Conservation (phyloP, 208 protist species). For the Leishmania gerbilli region DNA sequence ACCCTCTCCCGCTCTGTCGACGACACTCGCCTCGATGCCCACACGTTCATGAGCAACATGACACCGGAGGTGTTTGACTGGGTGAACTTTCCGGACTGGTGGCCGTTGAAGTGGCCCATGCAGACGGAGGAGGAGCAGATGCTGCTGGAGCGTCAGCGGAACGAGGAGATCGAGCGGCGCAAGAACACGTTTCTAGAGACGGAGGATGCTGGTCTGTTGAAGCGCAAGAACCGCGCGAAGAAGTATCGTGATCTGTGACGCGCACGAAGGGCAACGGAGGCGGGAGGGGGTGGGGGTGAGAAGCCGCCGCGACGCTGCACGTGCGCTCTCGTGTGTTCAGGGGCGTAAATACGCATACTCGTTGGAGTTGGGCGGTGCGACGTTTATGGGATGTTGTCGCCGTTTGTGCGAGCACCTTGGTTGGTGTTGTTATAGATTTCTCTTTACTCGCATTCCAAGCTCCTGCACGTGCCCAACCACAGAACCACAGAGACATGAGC, state of each 20-base stretch:
- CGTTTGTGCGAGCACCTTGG: not conserved
- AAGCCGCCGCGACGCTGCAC: too few relatives aligned
- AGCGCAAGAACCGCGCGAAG: conserved; percentile 74
- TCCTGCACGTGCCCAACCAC: not conserved
- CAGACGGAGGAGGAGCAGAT: conserved; percentile 83
- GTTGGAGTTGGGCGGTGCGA: not conserved
- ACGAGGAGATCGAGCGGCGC: conserved; percentile 79
- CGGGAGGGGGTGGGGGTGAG: not conserved
- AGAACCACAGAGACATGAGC: not conserved
- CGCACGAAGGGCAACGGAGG: not conserved
- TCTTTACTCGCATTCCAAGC: not conserved
- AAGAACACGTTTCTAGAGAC: conserved; percentile 69
- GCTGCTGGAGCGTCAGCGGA: conserved; percentile 71
- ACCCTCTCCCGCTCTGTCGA: conserved; percentile 48
- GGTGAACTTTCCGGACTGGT: conserved; percentile 92
- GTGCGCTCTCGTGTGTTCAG: not conserved
- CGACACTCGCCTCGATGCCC: conserved; percentile 72
- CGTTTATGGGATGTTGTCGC: not conserved
- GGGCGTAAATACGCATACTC: not conserved
- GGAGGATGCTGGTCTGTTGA: conserved; percentile 72
- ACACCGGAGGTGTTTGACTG: conserved; percentile 86
- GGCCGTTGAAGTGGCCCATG: conserved; percentile 79
- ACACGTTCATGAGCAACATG: conserved; percentile 81
- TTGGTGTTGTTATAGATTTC: not conserved
- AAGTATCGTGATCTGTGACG: conserved; percentile 61